Evolutionary conservation across 2,329 filamentous ascomycete genomes (phyloP), one percentile per base, ranked within the genome.

Genomic region (Acrodontium crateriforme): DNA sequence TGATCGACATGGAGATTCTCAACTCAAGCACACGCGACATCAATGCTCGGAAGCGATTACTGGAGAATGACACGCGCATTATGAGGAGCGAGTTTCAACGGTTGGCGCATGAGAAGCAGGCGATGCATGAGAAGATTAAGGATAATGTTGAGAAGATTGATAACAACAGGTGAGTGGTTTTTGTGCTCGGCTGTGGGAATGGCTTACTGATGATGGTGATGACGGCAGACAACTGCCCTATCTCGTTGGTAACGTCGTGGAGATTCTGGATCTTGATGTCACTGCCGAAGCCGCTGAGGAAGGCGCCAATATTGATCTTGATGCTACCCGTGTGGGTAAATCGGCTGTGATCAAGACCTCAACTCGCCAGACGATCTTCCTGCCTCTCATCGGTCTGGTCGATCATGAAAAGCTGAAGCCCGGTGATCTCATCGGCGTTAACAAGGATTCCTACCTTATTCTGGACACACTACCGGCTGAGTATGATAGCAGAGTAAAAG

Each of bases 331-430:
- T 30, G 85, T 95, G 7, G 89, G 89, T 59, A 98, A 95, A 60
- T 95, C 87, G 1, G 89, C 91, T 10, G 89, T 98, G 47, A 98
- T 98, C 70, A 98, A 98, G 67, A 98, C 89, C 6, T 95, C 87
- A 5, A 98, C 89, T 14, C 73, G 89, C 45, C 91, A 98, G 60
- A 98, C 89, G 30, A 98, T 98, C 58, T 98, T 98, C 64, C 68
- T 98, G 26, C 89, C 91, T 16, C 71, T 98, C 37, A 98, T 98
- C 49, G 89, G 89, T 39, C 73, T 98, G 6, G 91, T 98, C 20
- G 89, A 98, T 52, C 85, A 91, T 36, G 78, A 94, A 50, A 81
- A 82, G 52, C 70, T 98, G 33, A 94, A 93, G 65, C 89, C 89
- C 2, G 87, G 77, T 46, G 91, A 98, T 51, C 69, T 98, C 25